These are phyloP conservation scores for Ganoderma sinense DNA, from an alignment of 1,284 basidiomycete genomes.

Conservation along the genomic window DNA sequence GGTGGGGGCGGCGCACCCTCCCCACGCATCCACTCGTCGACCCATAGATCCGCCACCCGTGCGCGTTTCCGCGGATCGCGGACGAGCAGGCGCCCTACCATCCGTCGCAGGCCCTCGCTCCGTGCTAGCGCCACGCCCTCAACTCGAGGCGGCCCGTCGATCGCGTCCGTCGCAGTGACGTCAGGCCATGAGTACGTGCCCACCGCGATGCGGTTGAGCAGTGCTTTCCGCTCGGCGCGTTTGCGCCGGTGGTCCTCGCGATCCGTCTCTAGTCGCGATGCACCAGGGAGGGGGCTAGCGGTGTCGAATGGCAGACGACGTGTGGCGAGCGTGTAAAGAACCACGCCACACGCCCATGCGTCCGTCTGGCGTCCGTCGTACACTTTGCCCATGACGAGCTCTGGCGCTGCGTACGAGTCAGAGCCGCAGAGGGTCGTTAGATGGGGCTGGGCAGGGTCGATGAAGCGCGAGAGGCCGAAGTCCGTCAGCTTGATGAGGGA, in stretches of 20 bases:
- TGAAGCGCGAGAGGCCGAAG: slow-evolving; percentile 90
- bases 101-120: slow-evolving; percentile 55
- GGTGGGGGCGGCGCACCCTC: slow-evolving; percentile 40
- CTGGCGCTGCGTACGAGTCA: slow-evolving; percentile 92
- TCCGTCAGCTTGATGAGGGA: slow-evolving; percentile 90
- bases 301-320: slow-evolving; percentile 78
- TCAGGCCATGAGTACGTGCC: slow-evolving; percentile 76
- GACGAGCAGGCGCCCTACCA: slow-evolving; percentile 72
- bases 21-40: slow-evolving; percentile 66
- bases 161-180: slow-evolving; percentile 22
- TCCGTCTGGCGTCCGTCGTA: slow-evolving; percentile 93
- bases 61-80: slow-evolving; percentile 71
- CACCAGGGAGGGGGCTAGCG: background rate
- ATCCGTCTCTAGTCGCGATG: slow-evolving; percentile 19
- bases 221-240: slow-evolving; percentile 48
- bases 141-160: slow-evolving; percentile 18
- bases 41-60: slow-evolving; percentile 70
- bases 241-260: slow-evolving; percentile 23
- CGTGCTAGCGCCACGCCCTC: slow-evolving; percentile 45
- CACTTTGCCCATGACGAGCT: slow-evolving; percentile 73
- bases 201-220: slow-evolving; percentile 81
- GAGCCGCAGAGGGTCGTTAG: slow-evolving; percentile 91
- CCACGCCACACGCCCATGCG: slow-evolving; percentile 90
- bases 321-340: slow-evolving; percentile 85
- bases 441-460: slow-evolving; percentile 73